Conservation (phyloP, 2,329 filamentous ascomycete species). For the Penicillium aurantiogriseum region DNA sequence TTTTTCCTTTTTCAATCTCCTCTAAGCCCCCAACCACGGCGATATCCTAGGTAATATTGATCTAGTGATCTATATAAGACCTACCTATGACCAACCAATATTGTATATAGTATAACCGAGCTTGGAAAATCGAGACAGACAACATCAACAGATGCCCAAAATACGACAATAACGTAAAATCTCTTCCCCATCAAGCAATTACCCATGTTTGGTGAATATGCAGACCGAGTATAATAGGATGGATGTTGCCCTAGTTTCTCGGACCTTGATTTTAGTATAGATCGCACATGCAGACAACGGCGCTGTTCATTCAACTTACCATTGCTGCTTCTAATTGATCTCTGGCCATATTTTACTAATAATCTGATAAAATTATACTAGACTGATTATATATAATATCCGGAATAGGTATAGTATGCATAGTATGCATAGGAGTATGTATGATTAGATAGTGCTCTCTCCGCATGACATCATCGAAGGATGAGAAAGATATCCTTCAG, state of each 20-base stretch:
- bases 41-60: neutral
- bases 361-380: neutral
- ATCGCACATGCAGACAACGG: neutral
- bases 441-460: slow-evolving; percentile 10
- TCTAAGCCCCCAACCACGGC: too few relatives aligned
- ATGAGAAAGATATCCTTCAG: neutral
- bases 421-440: neutral
- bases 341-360: too few relatives aligned
- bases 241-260: too few relatives aligned
- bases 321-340: neutral
- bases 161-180: too few relatives aligned
- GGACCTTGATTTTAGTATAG: neutral
- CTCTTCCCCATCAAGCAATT: neutral
- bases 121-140: neutral
- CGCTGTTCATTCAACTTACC: neutral
- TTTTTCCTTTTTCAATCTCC: too few relatives aligned
- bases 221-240: too few relatives aligned
- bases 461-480: slow-evolving; percentile 27
- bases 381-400: neutral
- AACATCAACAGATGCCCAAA: neutral
- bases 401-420: neutral
- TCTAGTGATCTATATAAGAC: neutral
- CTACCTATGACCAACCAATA: neutral
- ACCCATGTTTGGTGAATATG: too few relatives aligned
- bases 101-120: neutral